Base-by-base conservation (phyloP, 768 basidiomycete genomes). In the Russula brevipes region DNA sequence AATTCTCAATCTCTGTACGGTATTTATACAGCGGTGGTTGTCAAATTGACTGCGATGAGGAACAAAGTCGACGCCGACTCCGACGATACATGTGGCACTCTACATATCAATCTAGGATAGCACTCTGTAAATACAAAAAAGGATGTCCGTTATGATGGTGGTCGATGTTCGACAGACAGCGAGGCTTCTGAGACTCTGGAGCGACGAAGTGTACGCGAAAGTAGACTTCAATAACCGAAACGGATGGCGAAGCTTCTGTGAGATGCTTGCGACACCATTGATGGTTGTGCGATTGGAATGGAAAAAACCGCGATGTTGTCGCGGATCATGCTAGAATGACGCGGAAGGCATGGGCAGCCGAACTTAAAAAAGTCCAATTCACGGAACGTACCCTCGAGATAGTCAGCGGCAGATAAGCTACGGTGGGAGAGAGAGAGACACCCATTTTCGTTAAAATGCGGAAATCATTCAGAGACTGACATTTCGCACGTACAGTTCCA, bases 401-500 rank as follows among this genome's bases (percentile, higher is more conserved):
- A 87, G 68, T 87, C 85, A 50, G 85, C 85, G 36, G 84, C 85
- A 59, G 85, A 68, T 39, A 86, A 74, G 58, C 84, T 86, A 66
- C 33, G 24, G 24, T 1, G 24, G 1, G 24, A 1, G 24, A 24
- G 24, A 57, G 17, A 16, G 12, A 41, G 41, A 16, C 11, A 42
- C 11, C 24, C 31, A 24, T 36, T 57, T 57, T 55, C 30, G 52
- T 52, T 14, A 35, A 30, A 16, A 51, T 66, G 56, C 46, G 60
- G 24, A 42, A 42, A 30, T 44, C 17, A 51, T n/a, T 12, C 42
- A 47, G 16, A 44, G 39, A 19, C 39, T 24, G 24, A 24, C 24
- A 24, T 4, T 16, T 51, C 6, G 50, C 7, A 83, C 91, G 72
- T 68, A 97, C 94, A 96, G 73, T 73, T 97, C 94, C 6, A 98